These are phyloP conservation scores for Aspergillus fischeri DNA, from an alignment of 2,329 filamentous ascomycete species.

Conservation along the genomic window DNA sequence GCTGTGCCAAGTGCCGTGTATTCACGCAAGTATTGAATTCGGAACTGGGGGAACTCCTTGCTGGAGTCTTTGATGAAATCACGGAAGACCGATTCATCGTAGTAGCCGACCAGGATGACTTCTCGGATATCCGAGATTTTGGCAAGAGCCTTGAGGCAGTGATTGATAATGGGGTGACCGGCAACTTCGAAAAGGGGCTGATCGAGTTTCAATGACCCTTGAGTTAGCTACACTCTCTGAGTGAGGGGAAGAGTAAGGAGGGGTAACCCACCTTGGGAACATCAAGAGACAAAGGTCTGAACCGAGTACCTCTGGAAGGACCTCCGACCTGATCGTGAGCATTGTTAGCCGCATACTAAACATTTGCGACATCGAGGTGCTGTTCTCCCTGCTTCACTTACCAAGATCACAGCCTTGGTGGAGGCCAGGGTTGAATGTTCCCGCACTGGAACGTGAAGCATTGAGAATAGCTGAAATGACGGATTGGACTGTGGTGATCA, in stretches of 20 bases:
- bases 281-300: conserved; percentile 91
- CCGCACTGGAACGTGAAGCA: conserved; percentile 45
- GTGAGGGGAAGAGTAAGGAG: conserved; percentile 16
- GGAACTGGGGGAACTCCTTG: conserved; percentile 78
- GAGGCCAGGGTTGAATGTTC: conserved; percentile 49
- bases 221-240: not conserved
- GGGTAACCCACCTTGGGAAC: conserved; percentile 72
- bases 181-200: conserved; percentile 97
- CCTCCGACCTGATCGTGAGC: conserved; percentile 71
- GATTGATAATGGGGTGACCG: conserved; percentile 96
- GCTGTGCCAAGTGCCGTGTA: conserved; percentile 95
- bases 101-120: conserved; percentile 98
- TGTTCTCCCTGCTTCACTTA: conserved; percentile 43
- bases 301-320: conserved; percentile 90
- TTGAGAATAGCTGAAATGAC: conserved; percentile 20
- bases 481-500: not conserved
- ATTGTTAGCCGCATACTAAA: conserved; percentile 22
- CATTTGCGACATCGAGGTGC: not conserved
- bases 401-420: conserved; percentile 93
- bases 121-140: conserved; percentile 91
- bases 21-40: conserved; percentile 93
- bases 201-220: conserved; percentile 2
- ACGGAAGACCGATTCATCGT: conserved; percentile 93
- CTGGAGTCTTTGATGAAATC: conserved; percentile 94
- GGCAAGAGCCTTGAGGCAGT: conserved; percentile 87